These are phyloP conservation scores for Blastocystis sp. DNA, from an alignment of 352 stramenopile genomes.

Conservation along the genomic window DNA sequence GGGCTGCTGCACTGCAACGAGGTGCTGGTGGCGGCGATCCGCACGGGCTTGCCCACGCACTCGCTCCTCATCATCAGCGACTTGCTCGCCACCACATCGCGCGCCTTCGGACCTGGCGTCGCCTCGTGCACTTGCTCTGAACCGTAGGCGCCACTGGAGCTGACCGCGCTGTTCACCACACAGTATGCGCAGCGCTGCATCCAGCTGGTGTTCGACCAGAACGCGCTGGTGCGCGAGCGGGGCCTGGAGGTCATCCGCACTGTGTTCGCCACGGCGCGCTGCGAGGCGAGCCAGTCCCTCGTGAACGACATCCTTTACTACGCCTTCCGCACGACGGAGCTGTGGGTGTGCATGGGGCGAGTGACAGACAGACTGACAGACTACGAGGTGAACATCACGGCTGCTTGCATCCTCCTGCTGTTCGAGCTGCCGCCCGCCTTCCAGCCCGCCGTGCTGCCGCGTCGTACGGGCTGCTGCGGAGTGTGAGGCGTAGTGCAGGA, in stretches of 20 bases:
- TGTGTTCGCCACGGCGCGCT: not conserved
- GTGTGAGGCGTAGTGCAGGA: not conserved
- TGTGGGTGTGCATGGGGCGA: not conserved
- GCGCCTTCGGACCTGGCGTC: not conserved
- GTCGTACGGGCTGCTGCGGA: not conserved
- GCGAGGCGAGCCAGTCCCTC: not conserved
- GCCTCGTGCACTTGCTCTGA: not conserved
- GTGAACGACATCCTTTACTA: not conserved
- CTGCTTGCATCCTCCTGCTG: not conserved
- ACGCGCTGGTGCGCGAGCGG: not conserved
- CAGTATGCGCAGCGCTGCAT: not conserved
- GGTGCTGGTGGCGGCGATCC: not conserved
- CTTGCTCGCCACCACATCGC: not conserved
- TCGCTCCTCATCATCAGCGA: not conserved
- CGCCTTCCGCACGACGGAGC: not conserved
- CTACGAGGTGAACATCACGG: conserved; percentile 58
- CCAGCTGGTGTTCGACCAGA: conserved; percentile 43
- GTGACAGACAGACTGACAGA: conserved; percentile 23
- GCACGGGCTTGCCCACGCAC: not conserved
- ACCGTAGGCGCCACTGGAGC: not conserved
- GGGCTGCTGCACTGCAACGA: not conserved
- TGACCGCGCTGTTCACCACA: not conserved
- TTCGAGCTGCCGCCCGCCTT: not conserved
- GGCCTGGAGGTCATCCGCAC: conserved; percentile 13
- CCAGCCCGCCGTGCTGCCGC: not conserved